A percentile compares a stretch with the other conserved stretches of the same genome.
phyloP scores from a whole-genome alignment of 805 yeast species.

The Zygosaccharomyces pseudorouxii region DNA sequence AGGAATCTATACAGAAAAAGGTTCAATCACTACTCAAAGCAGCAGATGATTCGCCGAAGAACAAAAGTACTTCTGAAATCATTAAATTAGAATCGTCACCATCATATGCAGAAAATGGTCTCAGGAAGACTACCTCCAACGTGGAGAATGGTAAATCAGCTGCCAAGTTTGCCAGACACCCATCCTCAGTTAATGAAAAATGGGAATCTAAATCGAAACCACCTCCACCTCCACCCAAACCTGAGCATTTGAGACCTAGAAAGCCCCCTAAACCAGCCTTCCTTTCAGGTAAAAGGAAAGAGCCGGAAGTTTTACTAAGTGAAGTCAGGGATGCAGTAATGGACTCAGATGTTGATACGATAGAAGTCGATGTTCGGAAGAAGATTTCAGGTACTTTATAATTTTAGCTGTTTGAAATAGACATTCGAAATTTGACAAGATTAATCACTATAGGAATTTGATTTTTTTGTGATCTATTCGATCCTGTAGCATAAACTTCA shows the following conservation, averaged over 20 bases:
- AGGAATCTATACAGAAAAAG: conserved; percentile 49
- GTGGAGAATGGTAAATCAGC: background rate
- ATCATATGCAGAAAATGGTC: background rate
- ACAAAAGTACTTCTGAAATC: background rate
- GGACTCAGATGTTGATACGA: conserved; percentile 47
- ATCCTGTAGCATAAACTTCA: background rate
- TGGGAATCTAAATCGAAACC: conserved; percentile 1
- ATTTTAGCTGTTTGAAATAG: conserved; percentile 3
- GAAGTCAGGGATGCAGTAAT: conserved; percentile 33
- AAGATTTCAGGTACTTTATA: conserved; percentile 57
- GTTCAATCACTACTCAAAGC: conserved; percentile 45
- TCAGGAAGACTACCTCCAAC: background rate
- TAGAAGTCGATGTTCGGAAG: conserved; percentile 52
- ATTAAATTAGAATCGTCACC: background rate
- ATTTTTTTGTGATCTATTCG: background rate
- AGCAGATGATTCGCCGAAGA: conserved; percentile 15
- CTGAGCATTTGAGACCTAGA: conserved; percentile 35
- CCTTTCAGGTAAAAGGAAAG: conserved; percentile 31
- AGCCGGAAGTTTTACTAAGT: background rate
- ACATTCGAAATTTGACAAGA: background rate
- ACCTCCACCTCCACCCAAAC: conserved; percentile 55
- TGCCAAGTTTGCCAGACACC: conserved; percentile 5
- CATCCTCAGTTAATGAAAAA: conserved; percentile 3
- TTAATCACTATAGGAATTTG: background rate
- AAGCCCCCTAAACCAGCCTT: conserved; percentile 48